These are phyloP conservation scores for Uncinocarpus reesii DNA, from an alignment of 2,329 filamentous ascomycete species.

Conservation along the genomic window DNA sequence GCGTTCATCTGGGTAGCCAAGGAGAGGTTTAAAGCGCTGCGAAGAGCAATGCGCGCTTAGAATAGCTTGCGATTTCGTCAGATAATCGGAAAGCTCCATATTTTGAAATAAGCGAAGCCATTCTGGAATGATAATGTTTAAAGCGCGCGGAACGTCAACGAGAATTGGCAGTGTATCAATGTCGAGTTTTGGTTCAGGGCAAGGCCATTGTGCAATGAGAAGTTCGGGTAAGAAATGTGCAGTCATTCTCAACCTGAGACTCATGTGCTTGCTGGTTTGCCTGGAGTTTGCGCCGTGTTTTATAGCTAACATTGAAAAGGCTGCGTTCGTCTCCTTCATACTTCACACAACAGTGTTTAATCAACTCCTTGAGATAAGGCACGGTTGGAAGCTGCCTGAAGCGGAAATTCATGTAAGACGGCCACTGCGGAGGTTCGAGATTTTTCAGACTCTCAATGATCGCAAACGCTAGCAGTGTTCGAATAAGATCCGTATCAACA, in stretches of 20 bases:
- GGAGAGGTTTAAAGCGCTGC: not conserved
- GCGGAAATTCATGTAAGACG: constrained; percentile 14
- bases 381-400: constrained; percentile 12
- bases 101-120: constrained; percentile 45
- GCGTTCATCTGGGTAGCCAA: not conserved
- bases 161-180: not conserved
- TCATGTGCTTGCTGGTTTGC: constrained; percentile 9
- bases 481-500: constrained; percentile 20
- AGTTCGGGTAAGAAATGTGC: constrained; percentile 14
- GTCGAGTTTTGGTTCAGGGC: constrained; percentile 10
- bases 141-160: constrained; percentile 22
- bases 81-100: constrained; percentile 36
- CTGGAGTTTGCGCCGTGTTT: constrained; percentile 10
- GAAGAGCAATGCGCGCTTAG: constrained; percentile 24
- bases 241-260: constrained; percentile 9
- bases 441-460: constrained; percentile 13
- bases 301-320: not conserved
- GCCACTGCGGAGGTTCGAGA: constrained; percentile 9
- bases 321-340: constrained; percentile 11
- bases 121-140: constrained; percentile 35
- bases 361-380: constrained; percentile 7
- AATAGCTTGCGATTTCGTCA: constrained; percentile 37
- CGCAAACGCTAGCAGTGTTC: constrained; percentile 18
- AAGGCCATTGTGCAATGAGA: constrained; percentile 16
- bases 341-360: constrained; percentile 8